A percentile compares a stretch with the other conserved stretches of the same genome.
Evolutionary conservation across 2,329 filamentous ascomycete species (phyloP).

Genomic region (Alternaria infectoria): DNA sequence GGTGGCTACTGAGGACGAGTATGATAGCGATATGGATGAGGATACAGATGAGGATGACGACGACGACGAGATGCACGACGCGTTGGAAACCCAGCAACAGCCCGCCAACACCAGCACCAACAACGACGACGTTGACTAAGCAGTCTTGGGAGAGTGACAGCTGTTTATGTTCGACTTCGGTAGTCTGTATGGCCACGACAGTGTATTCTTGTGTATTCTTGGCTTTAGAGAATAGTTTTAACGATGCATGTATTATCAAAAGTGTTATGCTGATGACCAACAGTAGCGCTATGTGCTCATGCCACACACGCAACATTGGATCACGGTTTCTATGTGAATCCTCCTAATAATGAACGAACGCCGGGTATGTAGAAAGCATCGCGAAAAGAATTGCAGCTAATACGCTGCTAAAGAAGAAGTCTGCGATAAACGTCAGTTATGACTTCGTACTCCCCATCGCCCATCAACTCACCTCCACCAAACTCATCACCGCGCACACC

Average conservation of each 20-base stretch:
- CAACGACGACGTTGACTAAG: slow-evolving; percentile 6
- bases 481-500: slow-evolving; percentile 26
- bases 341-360: neutral
- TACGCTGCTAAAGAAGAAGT: neutral
- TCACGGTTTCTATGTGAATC: neutral
- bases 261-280: neutral
- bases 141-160: neutral
- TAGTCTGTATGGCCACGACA: neutral
- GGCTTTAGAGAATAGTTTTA: neutral
- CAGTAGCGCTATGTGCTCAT: neutral
- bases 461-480: neutral
- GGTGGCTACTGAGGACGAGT: slow-evolving; percentile 1
- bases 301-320: rapidly evolving
- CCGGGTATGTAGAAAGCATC: neutral
- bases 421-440: neutral
- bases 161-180: neutral
- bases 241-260: neutral
- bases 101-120: neutral
- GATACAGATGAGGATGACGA: slow-evolving; percentile 5
- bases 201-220: neutral
- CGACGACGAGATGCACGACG: slow-evolving; percentile 5
- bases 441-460: neutral
- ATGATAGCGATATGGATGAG: slow-evolving; percentile 1
- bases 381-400: neutral
- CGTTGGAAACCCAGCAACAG: slow-evolving; percentile 2